A percentile compares a stretch with the other conserved stretches of the same genome.
Evolutionary conservation across 2,329 filamentous ascomycete species (phyloP).

Genomic region (Ascochyta rabiei): DNA sequence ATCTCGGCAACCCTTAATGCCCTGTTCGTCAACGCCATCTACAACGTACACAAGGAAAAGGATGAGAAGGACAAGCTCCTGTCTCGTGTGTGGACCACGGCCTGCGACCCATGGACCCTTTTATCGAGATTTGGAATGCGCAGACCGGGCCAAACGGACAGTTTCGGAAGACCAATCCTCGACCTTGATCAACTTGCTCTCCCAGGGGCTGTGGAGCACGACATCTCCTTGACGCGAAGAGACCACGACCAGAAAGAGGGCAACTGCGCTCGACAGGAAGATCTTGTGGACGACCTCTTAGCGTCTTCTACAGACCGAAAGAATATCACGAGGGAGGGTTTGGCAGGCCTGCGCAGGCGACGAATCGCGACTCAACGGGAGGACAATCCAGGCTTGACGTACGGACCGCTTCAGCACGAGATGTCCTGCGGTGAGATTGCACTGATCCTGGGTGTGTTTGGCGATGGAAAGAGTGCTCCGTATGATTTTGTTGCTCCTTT

Average conservation of each 20-base stretch:
- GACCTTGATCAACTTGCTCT: slow-evolving; percentile 15
- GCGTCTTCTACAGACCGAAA: slow-evolving; percentile 2
- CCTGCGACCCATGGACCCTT: slow-evolving; percentile 11
- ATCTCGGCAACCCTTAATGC: slow-evolving; percentile 2
- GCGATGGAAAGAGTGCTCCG: slow-evolving; percentile 9
- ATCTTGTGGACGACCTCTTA: background rate
- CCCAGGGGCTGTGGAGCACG: slow-evolving; percentile 13
- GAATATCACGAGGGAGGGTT: slow-evolving; percentile 1
- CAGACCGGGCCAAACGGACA: slow-evolving; percentile 3
- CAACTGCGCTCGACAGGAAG: slow-evolving; percentile 7
- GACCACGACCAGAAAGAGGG: slow-evolving; percentile 15
- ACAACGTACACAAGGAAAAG: slow-evolving; percentile 7
- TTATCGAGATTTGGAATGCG: slow-evolving; percentile 9
- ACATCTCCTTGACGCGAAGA: slow-evolving; percentile 12
- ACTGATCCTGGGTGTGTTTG: slow-evolving; percentile 13
- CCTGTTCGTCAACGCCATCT: slow-evolving; percentile 9
- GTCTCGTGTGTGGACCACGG: background rate
- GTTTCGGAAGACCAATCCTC: background rate
- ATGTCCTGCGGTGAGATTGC: slow-evolving; percentile 14
- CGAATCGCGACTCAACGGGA: slow-evolving; percentile 11
- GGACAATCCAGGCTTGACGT: slow-evolving; percentile 6
- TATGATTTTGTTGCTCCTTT: slow-evolving; percentile 6
- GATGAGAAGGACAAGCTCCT: background rate
- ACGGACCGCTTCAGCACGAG: slow-evolving; percentile 13
- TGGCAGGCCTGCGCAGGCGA: slow-evolving; percentile 2